Conservation (phyloP, 169 alveolate genomes). For the Cystoisospora suis region DNA sequence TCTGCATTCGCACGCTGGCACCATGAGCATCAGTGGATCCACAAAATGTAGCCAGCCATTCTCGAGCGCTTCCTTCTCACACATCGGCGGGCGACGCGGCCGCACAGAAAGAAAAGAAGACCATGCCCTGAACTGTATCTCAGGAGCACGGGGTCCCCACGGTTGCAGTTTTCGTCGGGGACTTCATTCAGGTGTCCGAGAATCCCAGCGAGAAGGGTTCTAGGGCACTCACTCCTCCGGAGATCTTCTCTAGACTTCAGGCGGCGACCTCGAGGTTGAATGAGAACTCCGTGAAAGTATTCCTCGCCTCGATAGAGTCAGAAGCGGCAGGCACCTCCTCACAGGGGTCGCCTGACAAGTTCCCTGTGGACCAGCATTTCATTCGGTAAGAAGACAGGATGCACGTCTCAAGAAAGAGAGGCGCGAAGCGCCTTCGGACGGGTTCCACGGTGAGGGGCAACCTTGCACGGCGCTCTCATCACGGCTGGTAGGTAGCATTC, state of each 20-base stretch:
- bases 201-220: constrained; percentile 25
- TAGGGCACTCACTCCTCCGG: constrained; percentile 26
- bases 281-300: neutral
- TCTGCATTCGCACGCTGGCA: no score
- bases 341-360: neutral
- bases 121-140: no score
- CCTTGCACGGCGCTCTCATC: no score
- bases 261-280: neutral
- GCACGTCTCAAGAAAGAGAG: no score
- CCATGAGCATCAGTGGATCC: no score
- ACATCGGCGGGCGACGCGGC: no score
- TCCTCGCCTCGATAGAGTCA: neutral
- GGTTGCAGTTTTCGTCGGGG: constrained; percentile 39
- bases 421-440: no score
- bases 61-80: no score
- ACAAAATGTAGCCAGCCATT: no score
- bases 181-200: constrained; percentile 20
- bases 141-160: neutral
- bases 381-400: neutral
- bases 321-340: neutral
- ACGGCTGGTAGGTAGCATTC: no score
- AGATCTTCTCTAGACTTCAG: neutral
- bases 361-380: neutral
- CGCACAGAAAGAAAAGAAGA: no score
- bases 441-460: no score